Evolutionary conservation across 768 basidiomycete genomes (phyloP).

Genomic region (Tricholoma flavovirens): DNA sequence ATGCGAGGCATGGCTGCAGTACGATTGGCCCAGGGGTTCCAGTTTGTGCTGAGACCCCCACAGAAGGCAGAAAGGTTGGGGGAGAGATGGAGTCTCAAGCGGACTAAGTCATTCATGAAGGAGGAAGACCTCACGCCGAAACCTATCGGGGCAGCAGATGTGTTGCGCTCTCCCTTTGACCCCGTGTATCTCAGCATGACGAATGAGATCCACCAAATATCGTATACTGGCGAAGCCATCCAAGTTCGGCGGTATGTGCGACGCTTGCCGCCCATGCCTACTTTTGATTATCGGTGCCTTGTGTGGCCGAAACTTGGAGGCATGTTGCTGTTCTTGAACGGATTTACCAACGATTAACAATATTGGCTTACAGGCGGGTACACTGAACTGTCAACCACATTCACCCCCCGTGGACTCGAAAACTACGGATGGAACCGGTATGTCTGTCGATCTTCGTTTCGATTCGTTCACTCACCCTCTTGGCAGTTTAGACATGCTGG

Average conservation of each 20-base stretch:
- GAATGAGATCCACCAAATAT: conserved; percentile 91
- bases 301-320: conserved; percentile 91
- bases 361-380: conserved; percentile 52
- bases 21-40: conserved; percentile 89
- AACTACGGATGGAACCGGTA: conserved; percentile 86
- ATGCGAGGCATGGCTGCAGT: conserved; percentile 95
- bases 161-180: conserved; percentile 51
- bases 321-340: conserved; percentile 10
- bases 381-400: conserved; percentile 69
- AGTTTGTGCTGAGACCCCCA: conserved; percentile 67
- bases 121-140: conserved; percentile 50
- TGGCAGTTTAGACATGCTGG: conserved; percentile 74
- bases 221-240: conserved; percentile 86
- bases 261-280: conserved; percentile 54
- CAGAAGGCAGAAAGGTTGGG: conserved; percentile 22
- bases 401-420: conserved; percentile 73
- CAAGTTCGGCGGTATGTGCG: conserved; percentile 85
- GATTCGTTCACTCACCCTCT: neutral
- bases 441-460: conserved; percentile 10
- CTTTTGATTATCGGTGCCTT: conserved; percentile 78
- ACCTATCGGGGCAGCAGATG: conserved; percentile 60
- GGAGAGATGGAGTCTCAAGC: conserved; percentile 32
- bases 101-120: conserved; percentile 51
- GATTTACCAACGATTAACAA: neutral
- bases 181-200: conserved; percentile 91